These are phyloP conservation scores for Ensete ventricosum DNA, from an alignment of 176 grass and related monocot genomes.

Conservation along the genomic window DNA sequence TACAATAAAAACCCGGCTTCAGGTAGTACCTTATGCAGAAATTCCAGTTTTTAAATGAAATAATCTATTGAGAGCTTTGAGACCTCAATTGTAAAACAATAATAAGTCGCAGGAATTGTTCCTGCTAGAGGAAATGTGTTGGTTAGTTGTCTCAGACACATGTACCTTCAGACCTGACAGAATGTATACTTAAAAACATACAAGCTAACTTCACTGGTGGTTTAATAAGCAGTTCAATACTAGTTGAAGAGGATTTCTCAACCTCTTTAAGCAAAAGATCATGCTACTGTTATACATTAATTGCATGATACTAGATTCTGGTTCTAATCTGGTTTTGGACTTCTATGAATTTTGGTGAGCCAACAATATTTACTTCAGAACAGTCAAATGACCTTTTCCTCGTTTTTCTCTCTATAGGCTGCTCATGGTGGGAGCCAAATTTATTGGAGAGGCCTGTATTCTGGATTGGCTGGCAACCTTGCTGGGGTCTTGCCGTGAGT, in stretches of 20 bases:
- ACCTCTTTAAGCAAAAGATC: neutral
- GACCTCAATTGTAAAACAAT: neutral
- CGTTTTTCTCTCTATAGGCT: constrained; percentile 22
- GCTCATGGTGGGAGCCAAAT: constrained; percentile 68
- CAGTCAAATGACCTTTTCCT: neutral
- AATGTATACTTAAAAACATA: neutral
- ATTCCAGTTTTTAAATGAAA: neutral
- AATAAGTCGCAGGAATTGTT: neutral
- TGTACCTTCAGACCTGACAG: neutral
- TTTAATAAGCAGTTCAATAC: neutral
- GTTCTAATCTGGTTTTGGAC: neutral
- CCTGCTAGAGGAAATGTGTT: neutral
- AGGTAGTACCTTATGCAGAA: constrained; percentile 28
- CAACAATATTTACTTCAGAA: neutral
- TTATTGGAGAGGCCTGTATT: constrained; percentile 78
- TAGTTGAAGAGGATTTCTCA: neutral
- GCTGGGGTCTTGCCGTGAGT: constrained; percentile 79
- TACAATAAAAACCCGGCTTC: constrained; percentile 85
- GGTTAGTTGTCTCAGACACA: no score
- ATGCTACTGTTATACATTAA: neutral
- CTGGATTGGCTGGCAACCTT: constrained; percentile 80
- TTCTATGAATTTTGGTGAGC: neutral
- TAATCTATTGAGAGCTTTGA: neutral
- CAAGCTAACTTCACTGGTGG: neutral
- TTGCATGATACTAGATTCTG: neutral